A percentile compares a stretch with the other conserved stretches of the same genome.
These are phyloP conservation scores for Lactifluus piperatus DNA, from an alignment of 768 basidiomycete species.

Conservation along the genomic window DNA sequence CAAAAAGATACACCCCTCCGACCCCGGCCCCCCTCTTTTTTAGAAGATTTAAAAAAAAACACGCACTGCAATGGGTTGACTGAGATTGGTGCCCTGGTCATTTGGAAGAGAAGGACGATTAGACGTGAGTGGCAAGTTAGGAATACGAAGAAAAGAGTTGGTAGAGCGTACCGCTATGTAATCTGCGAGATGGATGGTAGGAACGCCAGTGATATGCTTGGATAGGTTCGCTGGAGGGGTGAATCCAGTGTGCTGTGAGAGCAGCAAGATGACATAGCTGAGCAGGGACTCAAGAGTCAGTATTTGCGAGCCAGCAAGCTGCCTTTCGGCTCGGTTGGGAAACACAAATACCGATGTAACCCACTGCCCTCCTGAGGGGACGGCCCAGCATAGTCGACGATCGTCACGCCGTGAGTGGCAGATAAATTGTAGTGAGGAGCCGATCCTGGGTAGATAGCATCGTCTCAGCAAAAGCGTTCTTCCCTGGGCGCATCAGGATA, in stretches of 20 bases:
- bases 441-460: background rate
- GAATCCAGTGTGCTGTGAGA: constrained; percentile 56
- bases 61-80: constrained; percentile 50
- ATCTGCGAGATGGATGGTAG: constrained; percentile 44
- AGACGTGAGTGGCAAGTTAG: background rate
- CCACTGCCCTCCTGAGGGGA: constrained; percentile 61
- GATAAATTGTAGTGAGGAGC: constrained; percentile 27
- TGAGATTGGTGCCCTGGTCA: constrained; percentile 41
- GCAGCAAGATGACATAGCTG: constrained; percentile 64
- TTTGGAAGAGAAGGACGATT: background rate
- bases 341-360: constrained; percentile 48
- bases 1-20: no score
- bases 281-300: background rate
- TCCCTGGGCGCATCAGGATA: background rate
- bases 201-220: constrained; percentile 40
- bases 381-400: constrained; percentile 67
- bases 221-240: constrained; percentile 49
- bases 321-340: no score
- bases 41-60: background rate
- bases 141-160: background rate
- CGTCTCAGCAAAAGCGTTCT: background rate
- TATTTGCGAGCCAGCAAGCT: background rate
- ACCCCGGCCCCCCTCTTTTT: no score
- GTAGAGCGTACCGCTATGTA: constrained; percentile 43
- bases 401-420: constrained; percentile 35